Conservation (phyloP, 2,329 filamentous ascomycete species). For the Xylariaceae sp. region DNA sequence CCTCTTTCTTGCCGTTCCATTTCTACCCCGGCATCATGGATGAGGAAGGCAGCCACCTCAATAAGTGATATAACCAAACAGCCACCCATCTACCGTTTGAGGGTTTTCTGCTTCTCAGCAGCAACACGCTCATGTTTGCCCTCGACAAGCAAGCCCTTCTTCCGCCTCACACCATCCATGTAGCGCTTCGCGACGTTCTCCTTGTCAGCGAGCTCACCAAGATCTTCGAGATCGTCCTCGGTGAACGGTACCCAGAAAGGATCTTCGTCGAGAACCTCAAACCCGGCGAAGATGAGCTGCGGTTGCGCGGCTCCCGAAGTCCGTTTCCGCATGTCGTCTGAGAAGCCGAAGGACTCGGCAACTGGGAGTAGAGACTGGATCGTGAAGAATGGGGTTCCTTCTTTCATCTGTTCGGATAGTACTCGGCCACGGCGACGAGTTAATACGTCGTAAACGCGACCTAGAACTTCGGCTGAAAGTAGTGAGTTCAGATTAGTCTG, state of each 20-base stretch:
- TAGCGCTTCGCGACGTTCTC: constrained; percentile 97
- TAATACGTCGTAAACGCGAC: constrained; percentile 95
- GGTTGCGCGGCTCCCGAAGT: constrained; percentile 87
- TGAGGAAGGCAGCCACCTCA: no score
- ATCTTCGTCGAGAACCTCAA: constrained; percentile 89
- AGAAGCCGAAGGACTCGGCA: constrained; percentile 92
- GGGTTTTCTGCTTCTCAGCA: constrained; percentile 84
- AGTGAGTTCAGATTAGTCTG: background rate
- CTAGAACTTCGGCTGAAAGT: constrained; percentile 74
- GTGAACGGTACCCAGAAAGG: constrained; percentile 97
- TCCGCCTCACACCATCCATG: constrained; percentile 80
- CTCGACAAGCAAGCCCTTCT: constrained; percentile 85
- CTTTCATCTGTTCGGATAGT: constrained; percentile 85
- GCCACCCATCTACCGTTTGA: constrained; percentile 49
- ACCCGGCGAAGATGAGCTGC: constrained; percentile 89
- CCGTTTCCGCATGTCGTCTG: constrained; percentile 92
- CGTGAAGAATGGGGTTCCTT: constrained; percentile 94
- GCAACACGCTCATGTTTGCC: constrained; percentile 73
- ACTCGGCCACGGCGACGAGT: constrained; percentile 88
- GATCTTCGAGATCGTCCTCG: constrained; percentile 92
- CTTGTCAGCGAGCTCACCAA: constrained; percentile 86
- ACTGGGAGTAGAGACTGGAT: constrained; percentile 86
- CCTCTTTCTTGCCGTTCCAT: background rate
- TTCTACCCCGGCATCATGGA: no score
- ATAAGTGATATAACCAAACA: no score